Base-by-base conservation (phyloP, 2,329 filamentous ascomycete species). In the Curvularia sp. region DNA sequence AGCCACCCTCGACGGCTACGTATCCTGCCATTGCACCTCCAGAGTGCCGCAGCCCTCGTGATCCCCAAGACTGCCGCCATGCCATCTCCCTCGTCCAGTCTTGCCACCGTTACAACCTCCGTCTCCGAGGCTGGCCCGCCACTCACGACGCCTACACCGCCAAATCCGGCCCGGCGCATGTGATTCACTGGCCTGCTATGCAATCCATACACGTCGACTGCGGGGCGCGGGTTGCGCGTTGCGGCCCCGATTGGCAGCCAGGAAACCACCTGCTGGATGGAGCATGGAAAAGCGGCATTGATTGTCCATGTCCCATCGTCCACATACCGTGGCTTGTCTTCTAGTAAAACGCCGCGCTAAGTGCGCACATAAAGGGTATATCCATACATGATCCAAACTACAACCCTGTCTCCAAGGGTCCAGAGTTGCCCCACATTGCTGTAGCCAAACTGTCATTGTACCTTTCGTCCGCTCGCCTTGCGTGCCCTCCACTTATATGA, bases 401-500 rank as follows among this genome's bases (percentile, higher is more conserved):
- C 33, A 18, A 10, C 18, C 43, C 26, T 20, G 15, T 33, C 31
- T 42, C 18, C 47, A 47, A 47, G 47, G 46, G 46, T 30, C 42
- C 54, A 58, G 28, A 20, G 46, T 31, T 9, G 15, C 46, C 42
- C 44, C 18, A 26, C 48, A 20, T 35, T 33, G 31, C 31, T 15
- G 28, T 13, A 8, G 26, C 26, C 50, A 28, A 35, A 22, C 52
- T 42, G 18, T 63, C 46, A 67, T 35, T 65, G 62, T n/a, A 62
- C 47, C 33, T 67, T 67, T 33, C 64, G 50, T 5, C 62, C 60
- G 6, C 26, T 58, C 9, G 58, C 58, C 35, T 59, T 60, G 22
- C 64, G 58, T 22, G 49, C 39, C 38, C 60, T 57, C 48, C 58
- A 55, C 35, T 58, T 67, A 39, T 63, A 60, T 7, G 56, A 56